Percentiles rank a stretch among this genome's conserved stretches.
These are phyloP conservation scores for Globisporangium sylvaticum DNA, from an alignment of 352 stramenopile genomes.

Conservation along the genomic window DNA sequence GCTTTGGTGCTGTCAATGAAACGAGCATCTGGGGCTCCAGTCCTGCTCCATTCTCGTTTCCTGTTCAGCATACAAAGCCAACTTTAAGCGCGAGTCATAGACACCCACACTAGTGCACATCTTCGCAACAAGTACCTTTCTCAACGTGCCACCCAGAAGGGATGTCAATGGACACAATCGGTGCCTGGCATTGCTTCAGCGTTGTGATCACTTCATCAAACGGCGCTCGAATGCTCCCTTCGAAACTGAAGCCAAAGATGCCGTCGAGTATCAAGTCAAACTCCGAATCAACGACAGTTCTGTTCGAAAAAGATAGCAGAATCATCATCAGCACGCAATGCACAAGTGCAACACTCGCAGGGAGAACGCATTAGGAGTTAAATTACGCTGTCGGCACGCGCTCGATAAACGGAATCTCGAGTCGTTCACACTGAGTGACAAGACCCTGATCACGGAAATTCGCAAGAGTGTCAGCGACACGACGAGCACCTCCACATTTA, in stretches of 20 bases:
- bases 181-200: slow-evolving; percentile 50
- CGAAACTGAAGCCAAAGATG: slow-evolving; percentile 99
- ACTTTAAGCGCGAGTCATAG: not conserved
- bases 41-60: slow-evolving; percentile 66
- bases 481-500: not conserved
- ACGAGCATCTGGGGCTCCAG: slow-evolving; percentile 93
- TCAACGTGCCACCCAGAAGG: slow-evolving; percentile 98
- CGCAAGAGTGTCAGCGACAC: not conserved
- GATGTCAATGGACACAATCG: slow-evolving; percentile 97
- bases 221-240: slow-evolving; percentile 82
- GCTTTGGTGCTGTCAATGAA: slow-evolving; percentile 97
- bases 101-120: not conserved
- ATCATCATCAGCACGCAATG: not conserved
- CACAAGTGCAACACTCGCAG: not conserved
- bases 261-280: slow-evolving; percentile 96
- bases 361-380: not conserved
- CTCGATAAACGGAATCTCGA: slow-evolving; percentile 80
- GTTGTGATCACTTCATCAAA: slow-evolving; percentile 88
- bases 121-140: slow-evolving; percentile 32
- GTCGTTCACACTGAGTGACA: slow-evolving; percentile 66
- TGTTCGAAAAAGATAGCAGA: slow-evolving; percentile 10
- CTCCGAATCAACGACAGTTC: slow-evolving; percentile 36
- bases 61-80: slow-evolving; percentile 20
- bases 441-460: slow-evolving; percentile 35
- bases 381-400: slow-evolving; percentile 36